Evolutionary conservation across 768 basidiomycete species (phyloP).

Genomic region (Boletellus ananas): DNA sequence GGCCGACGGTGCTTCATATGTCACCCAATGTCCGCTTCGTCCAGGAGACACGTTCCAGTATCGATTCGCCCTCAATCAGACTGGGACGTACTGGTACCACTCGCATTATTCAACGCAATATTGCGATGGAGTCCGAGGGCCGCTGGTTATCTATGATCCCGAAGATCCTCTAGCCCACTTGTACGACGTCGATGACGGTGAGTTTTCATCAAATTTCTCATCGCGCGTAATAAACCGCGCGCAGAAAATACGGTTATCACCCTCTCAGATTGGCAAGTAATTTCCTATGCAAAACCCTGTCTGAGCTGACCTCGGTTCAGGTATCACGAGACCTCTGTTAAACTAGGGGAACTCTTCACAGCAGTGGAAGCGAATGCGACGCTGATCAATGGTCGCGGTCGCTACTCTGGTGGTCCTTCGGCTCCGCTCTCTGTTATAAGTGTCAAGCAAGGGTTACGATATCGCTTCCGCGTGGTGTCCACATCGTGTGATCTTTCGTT

Average conservation of each 20-base stretch:
- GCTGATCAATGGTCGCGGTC: constrained; percentile 49
- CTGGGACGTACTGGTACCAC: constrained; percentile 46
- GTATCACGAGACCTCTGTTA: constrained; percentile 33
- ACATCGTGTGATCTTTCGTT: constrained; percentile 43
- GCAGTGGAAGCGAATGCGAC: constrained; percentile 33
- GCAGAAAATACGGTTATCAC: constrained; percentile 41
- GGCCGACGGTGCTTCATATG: constrained; percentile 30
- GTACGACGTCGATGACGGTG: constrained; percentile 45
- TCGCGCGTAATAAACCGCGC: not conserved
- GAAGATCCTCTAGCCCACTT: constrained; percentile 35
- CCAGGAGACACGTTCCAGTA: constrained; percentile 35
- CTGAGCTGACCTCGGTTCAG: constrained; percentile 16
- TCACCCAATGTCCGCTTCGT: constrained; percentile 40
- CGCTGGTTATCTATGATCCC: constrained; percentile 39
- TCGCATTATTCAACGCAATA: constrained; percentile 31
- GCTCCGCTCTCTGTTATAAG: constrained; percentile 40
- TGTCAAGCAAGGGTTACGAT: constrained; percentile 38
- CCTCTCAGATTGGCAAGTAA: constrained; percentile 39
- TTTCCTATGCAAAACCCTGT: not conserved
- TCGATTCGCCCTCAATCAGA: constrained; percentile 31
- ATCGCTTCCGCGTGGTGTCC: constrained; percentile 48
- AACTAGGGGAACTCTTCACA: constrained; percentile 7
- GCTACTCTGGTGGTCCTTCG: constrained; percentile 38
- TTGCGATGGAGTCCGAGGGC: constrained; percentile 38
- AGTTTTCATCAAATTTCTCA: not conserved